Evolutionary conservation across 1,284 basidiomycete species (phyloP).

Genomic region (Cryptococcus neoformans): DNA sequence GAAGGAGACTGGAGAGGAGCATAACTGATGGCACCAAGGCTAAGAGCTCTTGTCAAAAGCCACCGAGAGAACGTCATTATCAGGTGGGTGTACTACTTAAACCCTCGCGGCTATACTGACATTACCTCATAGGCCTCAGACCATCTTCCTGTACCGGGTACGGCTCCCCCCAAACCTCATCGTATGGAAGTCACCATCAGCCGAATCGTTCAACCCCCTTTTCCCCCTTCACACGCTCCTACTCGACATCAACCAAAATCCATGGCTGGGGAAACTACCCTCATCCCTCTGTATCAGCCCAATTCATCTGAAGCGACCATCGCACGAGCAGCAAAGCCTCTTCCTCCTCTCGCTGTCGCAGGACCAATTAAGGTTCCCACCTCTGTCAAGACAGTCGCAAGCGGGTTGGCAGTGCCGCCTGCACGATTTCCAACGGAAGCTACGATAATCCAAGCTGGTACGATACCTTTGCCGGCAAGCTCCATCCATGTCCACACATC

Average conservation of each 20-base stretch:
- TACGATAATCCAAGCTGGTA: neutral
- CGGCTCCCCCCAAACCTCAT: neutral
- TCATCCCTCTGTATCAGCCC: neutral
- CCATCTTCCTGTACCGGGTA: constrained; percentile 3
- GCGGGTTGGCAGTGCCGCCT: neutral
- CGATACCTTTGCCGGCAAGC: neutral
- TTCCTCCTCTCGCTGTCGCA: neutral
- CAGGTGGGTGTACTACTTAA: constrained; percentile 1
- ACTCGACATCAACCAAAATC: neutral
- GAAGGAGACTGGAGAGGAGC: neutral
- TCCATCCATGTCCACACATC: neutral
- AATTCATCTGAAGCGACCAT: too few relatives aligned
- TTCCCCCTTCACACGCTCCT: constrained; percentile 1
- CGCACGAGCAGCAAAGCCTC: too few relatives aligned
- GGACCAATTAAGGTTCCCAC: constrained; percentile 1
- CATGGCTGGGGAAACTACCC: neutral
- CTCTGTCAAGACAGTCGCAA: constrained; percentile 3
- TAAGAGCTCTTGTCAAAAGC: neutral
- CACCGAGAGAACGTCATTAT: constrained; percentile 5
- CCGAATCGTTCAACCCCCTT: constrained; percentile 3
- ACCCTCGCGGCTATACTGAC: neutral
- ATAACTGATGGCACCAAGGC: neutral
- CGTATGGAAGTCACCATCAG: neutral
- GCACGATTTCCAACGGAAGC: constrained; percentile 1
- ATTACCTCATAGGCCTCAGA: neutral